phyloP scores from a whole-genome alignment of 305 asterid species.

The Fraxinus nigra region DNA sequence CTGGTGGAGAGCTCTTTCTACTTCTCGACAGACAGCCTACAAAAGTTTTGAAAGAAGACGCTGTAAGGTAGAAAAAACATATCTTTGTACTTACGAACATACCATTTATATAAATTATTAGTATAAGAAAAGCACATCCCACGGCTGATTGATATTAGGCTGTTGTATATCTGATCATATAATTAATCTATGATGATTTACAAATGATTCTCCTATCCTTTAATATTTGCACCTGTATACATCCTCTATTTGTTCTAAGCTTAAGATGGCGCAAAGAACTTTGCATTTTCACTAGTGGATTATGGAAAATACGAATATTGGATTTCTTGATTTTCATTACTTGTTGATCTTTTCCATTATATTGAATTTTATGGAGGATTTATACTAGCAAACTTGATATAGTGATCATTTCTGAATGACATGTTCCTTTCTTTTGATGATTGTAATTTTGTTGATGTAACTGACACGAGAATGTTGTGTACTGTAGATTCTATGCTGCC shows the following conservation, averaged over 20 bases:
- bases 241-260: neutral
- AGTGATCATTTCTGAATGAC: neutral
- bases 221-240: neutral
- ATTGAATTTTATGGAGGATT: conserved; percentile 3
- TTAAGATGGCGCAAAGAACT: neutral
- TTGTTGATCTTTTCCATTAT: neutral
- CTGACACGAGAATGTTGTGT: conserved; percentile 23
- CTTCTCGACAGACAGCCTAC: conserved; percentile 86
- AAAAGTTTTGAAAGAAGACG: conserved; percentile 88
- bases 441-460: neutral
- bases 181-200: neutral
- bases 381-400: neutral
- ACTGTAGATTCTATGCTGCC: conserved; percentile 80
- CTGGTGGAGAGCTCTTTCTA: conserved; percentile 95
- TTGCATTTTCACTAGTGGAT: neutral
- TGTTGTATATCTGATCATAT: neutral
- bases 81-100: neutral
- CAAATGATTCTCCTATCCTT: neutral
- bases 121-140: neutral
- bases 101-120: neutral
- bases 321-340: neutral
- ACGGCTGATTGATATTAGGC: neutral
- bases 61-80: conserved; percentile 54
- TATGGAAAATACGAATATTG: neutral
- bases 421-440: conserved; percentile 4